Base-by-base conservation (phyloP, 345 rosid species). In the Physaria fendleri region DNA sequence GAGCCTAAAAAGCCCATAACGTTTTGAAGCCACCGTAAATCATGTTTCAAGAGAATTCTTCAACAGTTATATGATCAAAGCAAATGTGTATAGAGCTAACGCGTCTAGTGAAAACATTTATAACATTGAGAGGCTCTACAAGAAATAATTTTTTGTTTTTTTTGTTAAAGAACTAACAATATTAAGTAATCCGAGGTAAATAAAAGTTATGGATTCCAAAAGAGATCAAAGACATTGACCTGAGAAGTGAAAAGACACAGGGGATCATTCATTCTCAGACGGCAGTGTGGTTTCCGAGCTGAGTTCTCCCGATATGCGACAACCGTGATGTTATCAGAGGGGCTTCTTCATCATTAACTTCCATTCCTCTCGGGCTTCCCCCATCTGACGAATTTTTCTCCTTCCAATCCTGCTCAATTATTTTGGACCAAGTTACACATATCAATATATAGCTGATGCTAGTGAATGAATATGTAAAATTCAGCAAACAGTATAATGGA, bases 321-420 rank as follows among this genome's bases (percentile, higher is more conserved):
- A 88, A 59, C 65, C 97, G 81, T 8, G 84, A 76, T 29, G 91
- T 46, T 23, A 88, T 72, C 37, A 92, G 73, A 49, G 93, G 97
- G n/a, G 82, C 82, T 80, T 92, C 97, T 65, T 84, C 97, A 43
- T 92, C 96, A 58, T 65, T 72, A 43, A 73, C 56, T 37, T 80
- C 13, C 79, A 91, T 17, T 37, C 56, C 51, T 68, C 73, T 60
- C 0, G 73, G 73, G 34, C 73, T 68, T 34, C 64, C 73, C 13
- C 67, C 73, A 68, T 92, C 95, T 5, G 88, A 87, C 2, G 97
- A 87, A 66, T 81, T 79, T 84, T 92, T 92, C 76, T 90, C 97
- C 69, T 85, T 93, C 96, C 97, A 85, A 2, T 93, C 97, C 99
- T 90, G 81, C 20, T 33, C 30, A 48, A 15, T 41, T 11, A 40